Base-by-base conservation (phyloP, 208 protist species). In the Porcisia deanei region DNA sequence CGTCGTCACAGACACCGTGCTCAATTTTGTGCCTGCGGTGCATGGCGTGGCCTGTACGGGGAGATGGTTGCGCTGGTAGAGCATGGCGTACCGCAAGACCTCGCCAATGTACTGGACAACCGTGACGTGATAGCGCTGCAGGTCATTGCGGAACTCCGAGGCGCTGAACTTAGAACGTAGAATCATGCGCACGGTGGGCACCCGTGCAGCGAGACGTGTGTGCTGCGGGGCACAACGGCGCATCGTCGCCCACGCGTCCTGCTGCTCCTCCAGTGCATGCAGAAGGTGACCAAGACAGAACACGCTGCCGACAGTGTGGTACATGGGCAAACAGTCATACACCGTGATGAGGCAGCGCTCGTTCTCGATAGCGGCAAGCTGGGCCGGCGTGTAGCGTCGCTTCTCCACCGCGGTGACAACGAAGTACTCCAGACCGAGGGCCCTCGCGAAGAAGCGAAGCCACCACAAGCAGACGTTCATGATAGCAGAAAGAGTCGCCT, bases 71-170 rank as follows among this genome's bases (percentile, higher is more conserved):
- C 82, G 85, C 70, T 87, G 84, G 75, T 85, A 83, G 30, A 88
- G 77, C 64, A 89, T 69, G 34, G 88, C 85, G 84, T 97, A 97
- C 22, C 95, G 83, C 65, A 93, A 86, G 30, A 98, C 76, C 82
- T 98, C 96, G 12, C 96, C 96, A 76, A 98, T 97, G 86, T 98
- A 98, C 82, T 97, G 91, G 25, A 95, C 79, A 16, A 95, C 87
- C 16, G 92, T 97, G 22, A 79, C 82, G 66, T 88, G 79, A 76
- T 96, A 91, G n/a, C 58, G 61, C 71, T 84, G 77, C 53, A 89
- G 80, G 82, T 97, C 94, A 8, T 69, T 39, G 73, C 79, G 83
- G 72, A 95, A 97, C 58, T 76, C 71, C 49, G 83, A 86, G 3
- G 88, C 90, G 59, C 82, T 88, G 71, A 94, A 96, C 76, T 92